Evolutionary conservation across 257 asterid genomes (phyloP).

Genomic region (Cordia subcordata): DNA sequence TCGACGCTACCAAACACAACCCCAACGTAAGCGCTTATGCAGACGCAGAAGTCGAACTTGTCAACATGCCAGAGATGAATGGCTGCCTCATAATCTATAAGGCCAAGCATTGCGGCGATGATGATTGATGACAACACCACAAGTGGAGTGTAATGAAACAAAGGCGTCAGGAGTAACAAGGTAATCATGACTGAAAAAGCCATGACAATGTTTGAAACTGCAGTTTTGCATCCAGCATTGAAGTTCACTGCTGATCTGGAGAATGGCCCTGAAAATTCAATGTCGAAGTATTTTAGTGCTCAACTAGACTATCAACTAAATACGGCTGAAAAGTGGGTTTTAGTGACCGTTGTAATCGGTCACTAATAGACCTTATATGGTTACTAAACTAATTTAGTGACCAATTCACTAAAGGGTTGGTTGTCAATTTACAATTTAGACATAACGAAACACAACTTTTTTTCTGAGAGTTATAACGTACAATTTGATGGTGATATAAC

Average conservation of each 20-base stretch:
- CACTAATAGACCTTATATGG: too few relatives aligned
- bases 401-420: too few relatives aligned
- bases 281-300: background rate
- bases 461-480: too few relatives aligned
- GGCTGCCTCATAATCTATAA: constrained; percentile 84
- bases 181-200: constrained; percentile 87
- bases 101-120: constrained; percentile 91
- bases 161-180: constrained; percentile 64
- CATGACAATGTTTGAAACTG: constrained; percentile 93
- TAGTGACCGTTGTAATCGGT: too few relatives aligned
- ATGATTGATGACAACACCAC: constrained; percentile 87
- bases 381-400: too few relatives aligned
- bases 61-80: constrained; percentile 83
- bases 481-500: too few relatives aligned
- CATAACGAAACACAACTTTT: too few relatives aligned
- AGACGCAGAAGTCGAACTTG: constrained; percentile 83
- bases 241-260: constrained; percentile 95
- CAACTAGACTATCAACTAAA: too few relatives aligned
- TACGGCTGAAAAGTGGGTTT: too few relatives aligned
- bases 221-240: constrained; percentile 96
- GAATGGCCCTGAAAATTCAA: constrained; percentile 62
- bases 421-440: too few relatives aligned
- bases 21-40: constrained; percentile 76
- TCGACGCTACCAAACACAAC: constrained; percentile 78
- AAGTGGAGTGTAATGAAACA: constrained; percentile 83